Percentiles rank a stretch among this genome's conserved stretches.
Evolutionary conservation across 2,329 filamentous ascomycete species (phyloP).

Genomic region (Monilinia fructigena): DNA sequence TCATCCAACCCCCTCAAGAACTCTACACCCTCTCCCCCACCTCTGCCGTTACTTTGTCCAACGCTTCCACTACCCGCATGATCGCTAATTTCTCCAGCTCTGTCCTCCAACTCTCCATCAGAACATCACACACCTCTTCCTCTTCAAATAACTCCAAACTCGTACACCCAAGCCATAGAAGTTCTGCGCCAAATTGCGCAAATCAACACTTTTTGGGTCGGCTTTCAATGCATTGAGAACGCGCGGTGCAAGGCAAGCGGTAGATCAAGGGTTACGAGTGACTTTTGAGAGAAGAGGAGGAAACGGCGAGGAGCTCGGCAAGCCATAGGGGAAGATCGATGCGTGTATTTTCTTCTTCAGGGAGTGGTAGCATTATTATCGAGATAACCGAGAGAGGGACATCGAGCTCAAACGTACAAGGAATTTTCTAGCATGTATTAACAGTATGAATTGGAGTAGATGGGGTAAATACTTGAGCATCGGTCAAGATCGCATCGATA

Average conservation of each 20-base stretch:
- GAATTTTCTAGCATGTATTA: constrained; percentile 69
- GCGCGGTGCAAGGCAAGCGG: constrained; percentile 61
- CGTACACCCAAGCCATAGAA: constrained; percentile 84
- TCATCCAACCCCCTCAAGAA: constrained; percentile 89
- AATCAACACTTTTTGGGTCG: constrained; percentile 79
- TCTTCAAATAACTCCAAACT: constrained; percentile 92
- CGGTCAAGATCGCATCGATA: constrained; percentile 79
- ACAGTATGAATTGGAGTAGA: constrained; percentile 20
- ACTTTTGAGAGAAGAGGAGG: constrained; percentile 48
- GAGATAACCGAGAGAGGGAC: constrained; percentile 85
- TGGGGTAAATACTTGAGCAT: constrained; percentile 62
- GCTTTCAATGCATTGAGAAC: constrained; percentile 90
- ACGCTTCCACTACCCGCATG: constrained; percentile 83
- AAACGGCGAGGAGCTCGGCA: constrained; percentile 85
- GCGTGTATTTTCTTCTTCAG: constrained; percentile 78
- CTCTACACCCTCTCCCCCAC: constrained; percentile 71
- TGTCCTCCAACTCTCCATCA: constrained; percentile 76
- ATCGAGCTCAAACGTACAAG: constrained; percentile 90
- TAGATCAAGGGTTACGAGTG: constrained; percentile 77
- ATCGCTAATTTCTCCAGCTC: constrained; percentile 80
- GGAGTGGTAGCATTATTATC: constrained; percentile 72
- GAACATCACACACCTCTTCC: constrained; percentile 71
- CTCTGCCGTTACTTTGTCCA: constrained; percentile 66
- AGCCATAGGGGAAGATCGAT: constrained; percentile 90
- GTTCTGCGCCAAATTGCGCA: constrained; percentile 79